Evolutionary conservation across 345 rosid species (phyloP).

Genomic region (Ceriops tagal): DNA sequence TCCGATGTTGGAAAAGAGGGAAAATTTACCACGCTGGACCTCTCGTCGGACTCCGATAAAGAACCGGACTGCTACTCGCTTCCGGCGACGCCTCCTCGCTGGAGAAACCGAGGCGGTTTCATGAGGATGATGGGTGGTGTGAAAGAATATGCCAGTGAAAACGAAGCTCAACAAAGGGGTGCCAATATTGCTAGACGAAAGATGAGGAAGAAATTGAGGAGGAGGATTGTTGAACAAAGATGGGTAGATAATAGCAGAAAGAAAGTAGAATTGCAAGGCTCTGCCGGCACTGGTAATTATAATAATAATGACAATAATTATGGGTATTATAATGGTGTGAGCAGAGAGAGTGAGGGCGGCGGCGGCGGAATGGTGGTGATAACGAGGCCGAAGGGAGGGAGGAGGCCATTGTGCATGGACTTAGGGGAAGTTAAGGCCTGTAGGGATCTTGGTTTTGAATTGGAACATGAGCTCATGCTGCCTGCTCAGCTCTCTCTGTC

Average conservation of each 20-base stretch:
- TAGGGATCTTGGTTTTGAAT: slow-evolving; percentile 79
- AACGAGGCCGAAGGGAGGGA: slow-evolving; percentile 79
- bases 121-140: slow-evolving; percentile 4
- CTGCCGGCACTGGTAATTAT: not conserved
- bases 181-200: not conserved
- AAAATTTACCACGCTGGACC: slow-evolving; percentile 9
- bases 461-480: slow-evolving; percentile 70
- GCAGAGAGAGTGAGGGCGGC: slow-evolving; percentile 60
- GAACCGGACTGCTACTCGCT: slow-evolving; percentile 56
- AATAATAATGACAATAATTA: slow-evolving; percentile 23
- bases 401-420: slow-evolving; percentile 79
- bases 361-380: slow-evolving; percentile 52
- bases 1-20: slow-evolving; percentile 44
- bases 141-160: slow-evolving; percentile 79
- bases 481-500: slow-evolving; percentile 55
- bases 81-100: slow-evolving; percentile 46
- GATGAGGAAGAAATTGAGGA: slow-evolving; percentile 35
- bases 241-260: slow-evolving; percentile 21
- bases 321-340: slow-evolving; percentile 32
- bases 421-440: slow-evolving; percentile 80
- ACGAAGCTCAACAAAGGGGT: slow-evolving; percentile 41
- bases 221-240: slow-evolving; percentile 19
- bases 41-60: slow-evolving; percentile 58
- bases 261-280: slow-evolving; percentile 14
- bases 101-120: slow-evolving; percentile 26